phyloP scores from a whole-genome alignment of 1,139 yeast species.

The Saccharomyces pastorianus region DNA sequence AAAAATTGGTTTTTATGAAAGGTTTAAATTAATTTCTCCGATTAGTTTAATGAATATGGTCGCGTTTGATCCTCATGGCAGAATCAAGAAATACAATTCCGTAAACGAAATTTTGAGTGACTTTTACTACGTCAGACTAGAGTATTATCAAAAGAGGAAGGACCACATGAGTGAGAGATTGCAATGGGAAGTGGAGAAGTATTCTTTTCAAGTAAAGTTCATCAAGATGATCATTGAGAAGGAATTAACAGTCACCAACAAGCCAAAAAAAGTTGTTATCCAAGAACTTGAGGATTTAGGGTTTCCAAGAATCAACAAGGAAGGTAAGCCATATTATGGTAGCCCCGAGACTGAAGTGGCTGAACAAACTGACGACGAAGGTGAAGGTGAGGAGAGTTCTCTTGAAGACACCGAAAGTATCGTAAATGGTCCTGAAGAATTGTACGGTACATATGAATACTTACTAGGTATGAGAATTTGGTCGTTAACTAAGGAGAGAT shows the following conservation, averaged over 20 bases:
- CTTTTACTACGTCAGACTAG: slow-evolving; percentile 78
- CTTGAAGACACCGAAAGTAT: slow-evolving; percentile 27
- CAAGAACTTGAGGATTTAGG: slow-evolving; percentile 52
- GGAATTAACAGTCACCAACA: slow-evolving; percentile 62
- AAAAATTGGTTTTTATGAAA: slow-evolving; percentile 67
- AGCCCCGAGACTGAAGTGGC: slow-evolving; percentile 34
- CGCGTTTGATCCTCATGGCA: slow-evolving; percentile 87
- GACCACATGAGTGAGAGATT: slow-evolving; percentile 64
- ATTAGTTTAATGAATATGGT: slow-evolving; percentile 83
- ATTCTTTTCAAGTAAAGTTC: slow-evolving; percentile 82
- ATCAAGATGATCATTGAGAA: slow-evolving; percentile 82
- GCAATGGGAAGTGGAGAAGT: slow-evolving; percentile 64
- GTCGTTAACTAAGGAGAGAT: slow-evolving; percentile 86
- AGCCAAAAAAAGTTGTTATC: slow-evolving; percentile 58
- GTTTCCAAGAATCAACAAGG: slow-evolving; percentile 70
- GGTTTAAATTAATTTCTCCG: slow-evolving; percentile 68
- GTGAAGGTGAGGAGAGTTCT: slow-evolving; percentile 34
- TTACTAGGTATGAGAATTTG: slow-evolving; percentile 84
- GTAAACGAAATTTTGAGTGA: slow-evolving; percentile 75
- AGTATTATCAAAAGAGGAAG: slow-evolving; percentile 84
- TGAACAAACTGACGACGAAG: slow-evolving; percentile 30
- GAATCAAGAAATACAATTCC: slow-evolving; percentile 71
- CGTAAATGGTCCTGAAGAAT: slow-evolving; percentile 32
- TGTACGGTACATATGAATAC: slow-evolving; percentile 59
- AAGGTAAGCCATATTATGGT: slow-evolving; percentile 49